Evolutionary conservation across 1,284 basidiomycete species (phyloP), one percentile per base, ranked within the genome.

Genomic region (Gomphus bonarii): DNA sequence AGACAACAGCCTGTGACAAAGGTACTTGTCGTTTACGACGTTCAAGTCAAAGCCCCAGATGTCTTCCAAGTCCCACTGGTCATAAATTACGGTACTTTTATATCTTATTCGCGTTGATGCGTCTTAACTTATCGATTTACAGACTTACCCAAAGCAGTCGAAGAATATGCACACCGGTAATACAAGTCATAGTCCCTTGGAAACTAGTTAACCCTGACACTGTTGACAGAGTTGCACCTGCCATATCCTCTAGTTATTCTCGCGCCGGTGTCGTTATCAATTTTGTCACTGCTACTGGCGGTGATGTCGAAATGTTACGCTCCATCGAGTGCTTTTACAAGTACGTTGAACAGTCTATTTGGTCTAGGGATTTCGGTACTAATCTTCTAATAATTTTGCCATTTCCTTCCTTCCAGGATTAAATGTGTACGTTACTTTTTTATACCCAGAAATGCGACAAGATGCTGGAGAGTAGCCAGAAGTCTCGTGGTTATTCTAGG

Each of bases 281-380:
- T 68, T 95, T 97, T 65, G 94, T 97, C 59, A 97, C 95, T 59
- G 94, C 94, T 47, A 93, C 92, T 1, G 94, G 94, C 36, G 94
- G 94, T 48, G 94, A 97, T 68, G 92, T 97, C 50, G 94, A 97
- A 75, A 97, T 97, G 94, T 75, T 97, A 62, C 82, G 94, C 66
- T 93, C 90, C 64, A 95, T 97, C 75, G 94, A 97, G 76, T 95
- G 93, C 78, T 93, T 92, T 72, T 95, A 94, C 78, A 91, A 93
- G 81, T 94, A 64, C 61, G 73, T 63, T 64, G 53, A 38, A 3
- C n/a, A 16, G 33, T 36, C 30, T 25, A 12, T 25, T 54, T 53
- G 25, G 52, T 35, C 16, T 38, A n/a, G 31, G 33, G 38, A 3
- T 38, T 20, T 44, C 46, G 42, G 20, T 18, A n/a, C 38, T 57